These are phyloP conservation scores for Lactarius tabidus DNA, from an alignment of 768 basidiomycete species.

Conservation along the genomic window DNA sequence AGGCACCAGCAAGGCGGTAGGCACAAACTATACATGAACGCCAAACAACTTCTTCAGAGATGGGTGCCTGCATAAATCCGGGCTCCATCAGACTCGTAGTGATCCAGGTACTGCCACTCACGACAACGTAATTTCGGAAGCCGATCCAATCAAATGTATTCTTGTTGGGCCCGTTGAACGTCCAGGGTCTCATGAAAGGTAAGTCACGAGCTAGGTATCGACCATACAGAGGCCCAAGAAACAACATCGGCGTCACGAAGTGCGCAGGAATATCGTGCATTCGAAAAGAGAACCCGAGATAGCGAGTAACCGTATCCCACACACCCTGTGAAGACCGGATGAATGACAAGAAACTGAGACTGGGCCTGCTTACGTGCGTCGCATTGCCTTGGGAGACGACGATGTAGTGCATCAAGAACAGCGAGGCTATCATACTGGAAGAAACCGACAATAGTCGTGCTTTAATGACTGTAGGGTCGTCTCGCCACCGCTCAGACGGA, in stretches of 20 bases:
- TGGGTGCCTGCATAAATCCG: constrained; percentile 59
- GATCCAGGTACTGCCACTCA: constrained; percentile 30
- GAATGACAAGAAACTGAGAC: background rate
- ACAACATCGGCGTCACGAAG: constrained; percentile 68
- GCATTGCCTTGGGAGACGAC: constrained; percentile 33
- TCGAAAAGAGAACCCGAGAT: constrained; percentile 27
- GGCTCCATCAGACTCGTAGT: background rate
- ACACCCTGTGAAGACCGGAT: background rate
- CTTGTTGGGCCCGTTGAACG: constrained; percentile 38
- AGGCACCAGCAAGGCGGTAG: constrained; percentile 62
- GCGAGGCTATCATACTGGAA: constrained; percentile 56
- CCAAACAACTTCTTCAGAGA: constrained; percentile 93
- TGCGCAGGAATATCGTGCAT: constrained; percentile 42
- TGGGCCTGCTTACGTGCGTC: constrained; percentile 24
- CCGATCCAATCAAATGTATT: constrained; percentile 50
- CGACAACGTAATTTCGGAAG: constrained; percentile 63
- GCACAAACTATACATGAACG: constrained; percentile 76
- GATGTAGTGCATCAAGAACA: constrained; percentile 46
- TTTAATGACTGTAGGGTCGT: constrained; percentile 83
- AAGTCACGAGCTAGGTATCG: constrained; percentile 42
- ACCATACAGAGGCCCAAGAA: constrained; percentile 72
- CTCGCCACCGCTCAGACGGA: constrained; percentile 56
- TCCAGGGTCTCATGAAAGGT: constrained; percentile 54
- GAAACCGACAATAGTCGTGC: constrained; percentile 68
- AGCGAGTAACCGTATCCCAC: constrained; percentile 27